These are phyloP conservation scores for Daldinia childiae DNA, from an alignment of 495 filamentous ascomycete genomes.

Conservation along the genomic window DNA sequence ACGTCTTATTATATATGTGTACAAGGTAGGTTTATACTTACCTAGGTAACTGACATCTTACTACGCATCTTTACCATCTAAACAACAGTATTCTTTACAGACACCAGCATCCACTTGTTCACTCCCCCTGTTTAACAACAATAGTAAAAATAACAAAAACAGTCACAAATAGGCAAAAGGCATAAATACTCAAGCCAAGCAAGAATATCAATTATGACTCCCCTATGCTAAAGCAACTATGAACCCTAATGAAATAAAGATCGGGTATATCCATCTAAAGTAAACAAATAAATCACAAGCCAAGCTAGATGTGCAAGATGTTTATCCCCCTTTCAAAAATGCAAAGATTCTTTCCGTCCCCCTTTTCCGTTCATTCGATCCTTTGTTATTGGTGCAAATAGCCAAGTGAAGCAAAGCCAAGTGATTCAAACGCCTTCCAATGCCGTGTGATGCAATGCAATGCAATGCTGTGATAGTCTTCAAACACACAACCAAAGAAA, in stretches of 20 bases:
- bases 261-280: background rate
- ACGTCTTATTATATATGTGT: background rate
- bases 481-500: background rate
- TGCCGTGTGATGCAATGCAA: no score
- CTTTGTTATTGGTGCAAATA: background rate
- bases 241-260: background rate
- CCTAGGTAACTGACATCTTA: background rate
- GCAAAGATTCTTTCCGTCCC: background rate
- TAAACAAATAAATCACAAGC: background rate
- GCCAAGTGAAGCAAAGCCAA: background rate
- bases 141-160: no score
- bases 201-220: background rate
- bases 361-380: background rate
- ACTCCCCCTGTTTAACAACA: no score
- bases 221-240: background rate
- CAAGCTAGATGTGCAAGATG: background rate
- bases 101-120: background rate
- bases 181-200: background rate
- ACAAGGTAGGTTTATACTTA: no score
- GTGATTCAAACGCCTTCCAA: background rate
- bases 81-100: no score
- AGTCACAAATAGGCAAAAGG: background rate
- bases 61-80: background rate
- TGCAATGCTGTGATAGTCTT: background rate
- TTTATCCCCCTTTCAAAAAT: background rate